Evolutionary conservation across 139 green algal genomes (phyloP).

Genomic region (Volvox reticuliferus): DNA sequence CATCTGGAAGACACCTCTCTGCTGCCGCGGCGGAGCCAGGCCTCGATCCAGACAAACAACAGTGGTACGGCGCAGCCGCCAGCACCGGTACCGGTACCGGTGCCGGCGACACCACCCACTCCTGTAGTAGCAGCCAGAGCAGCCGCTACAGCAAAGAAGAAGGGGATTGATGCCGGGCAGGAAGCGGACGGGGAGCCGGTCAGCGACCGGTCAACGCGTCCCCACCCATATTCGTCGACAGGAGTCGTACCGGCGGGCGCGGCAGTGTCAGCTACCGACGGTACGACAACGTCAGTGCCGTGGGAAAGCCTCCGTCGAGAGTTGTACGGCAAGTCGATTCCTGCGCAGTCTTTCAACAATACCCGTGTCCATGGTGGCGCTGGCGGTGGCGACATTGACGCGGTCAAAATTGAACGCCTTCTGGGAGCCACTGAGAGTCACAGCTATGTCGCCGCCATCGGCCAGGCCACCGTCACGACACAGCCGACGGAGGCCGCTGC

Average conservation of each 20-base stretch:
- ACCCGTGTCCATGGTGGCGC: not conserved
- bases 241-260: not conserved
- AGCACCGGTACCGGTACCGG: not conserved
- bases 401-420: not conserved
- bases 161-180: too few species aligned
- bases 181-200: too few species aligned
- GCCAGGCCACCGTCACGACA: too few species aligned
- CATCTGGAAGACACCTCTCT: not conserved
- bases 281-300: not conserved
- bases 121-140: too few species aligned
- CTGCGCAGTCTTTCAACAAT: not conserved
- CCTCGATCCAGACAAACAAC: not conserved
- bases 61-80: not conserved
- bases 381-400: not conserved
- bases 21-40: not conserved
- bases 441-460: too few species aligned
- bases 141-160: not conserved
- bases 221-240: not conserved
- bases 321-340: not conserved
- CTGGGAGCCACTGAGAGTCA: too few species aligned
- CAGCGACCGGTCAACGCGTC: not conserved
- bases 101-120: not conserved
- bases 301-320: not conserved
- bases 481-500: too few species aligned
- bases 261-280: not conserved